Evolutionary conservation across 2,329 filamentous ascomycete genomes (phyloP).

Genomic region (Pseudogymnoascus sp.): DNA sequence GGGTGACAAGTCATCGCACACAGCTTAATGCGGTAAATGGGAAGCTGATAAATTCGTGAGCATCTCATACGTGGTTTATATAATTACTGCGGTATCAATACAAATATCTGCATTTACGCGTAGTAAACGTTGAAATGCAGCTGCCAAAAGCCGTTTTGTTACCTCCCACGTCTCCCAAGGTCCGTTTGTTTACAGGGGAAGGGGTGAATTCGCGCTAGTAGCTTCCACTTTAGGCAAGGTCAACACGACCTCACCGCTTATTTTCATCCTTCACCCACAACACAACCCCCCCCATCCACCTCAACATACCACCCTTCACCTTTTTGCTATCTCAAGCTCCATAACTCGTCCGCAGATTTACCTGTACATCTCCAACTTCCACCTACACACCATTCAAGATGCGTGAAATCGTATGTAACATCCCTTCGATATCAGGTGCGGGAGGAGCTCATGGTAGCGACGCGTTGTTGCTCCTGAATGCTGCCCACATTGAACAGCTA

Average conservation of each 20-base stretch:
- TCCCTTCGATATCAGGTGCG: conserved; percentile 12
- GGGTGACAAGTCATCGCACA: conserved; percentile 4
- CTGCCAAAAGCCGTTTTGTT: conserved; percentile 1
- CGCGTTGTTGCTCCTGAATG: conserved; percentile 38
- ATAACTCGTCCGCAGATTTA: conserved; percentile 13
- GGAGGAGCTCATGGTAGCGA: conserved; percentile 16
- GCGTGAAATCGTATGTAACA: conserved; percentile 64
- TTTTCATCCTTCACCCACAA: conserved; percentile 11
- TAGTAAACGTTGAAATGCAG: background rate
- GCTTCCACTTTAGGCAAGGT: conserved; percentile 8
- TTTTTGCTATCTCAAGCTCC: conserved; percentile 15
- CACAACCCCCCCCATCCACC: conserved; percentile 9
- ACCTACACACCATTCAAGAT: conserved; percentile 45
- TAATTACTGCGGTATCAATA: background rate
- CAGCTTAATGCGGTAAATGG: background rate
- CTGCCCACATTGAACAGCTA: conserved; percentile 31
- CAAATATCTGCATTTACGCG: background rate
- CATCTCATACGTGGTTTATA: background rate
- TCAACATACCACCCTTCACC: conserved; percentile 9
- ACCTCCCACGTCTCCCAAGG: background rate
- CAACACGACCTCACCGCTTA: conserved; percentile 12
- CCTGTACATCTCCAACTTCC: conserved; percentile 8
- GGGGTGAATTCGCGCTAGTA: conserved; percentile 7
- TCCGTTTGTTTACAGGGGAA: conserved; percentile 11
- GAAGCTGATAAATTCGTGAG: background rate